These are phyloP conservation scores for Trypanosoma mega DNA, from an alignment of 208 protist species.

Conservation along the genomic window DNA sequence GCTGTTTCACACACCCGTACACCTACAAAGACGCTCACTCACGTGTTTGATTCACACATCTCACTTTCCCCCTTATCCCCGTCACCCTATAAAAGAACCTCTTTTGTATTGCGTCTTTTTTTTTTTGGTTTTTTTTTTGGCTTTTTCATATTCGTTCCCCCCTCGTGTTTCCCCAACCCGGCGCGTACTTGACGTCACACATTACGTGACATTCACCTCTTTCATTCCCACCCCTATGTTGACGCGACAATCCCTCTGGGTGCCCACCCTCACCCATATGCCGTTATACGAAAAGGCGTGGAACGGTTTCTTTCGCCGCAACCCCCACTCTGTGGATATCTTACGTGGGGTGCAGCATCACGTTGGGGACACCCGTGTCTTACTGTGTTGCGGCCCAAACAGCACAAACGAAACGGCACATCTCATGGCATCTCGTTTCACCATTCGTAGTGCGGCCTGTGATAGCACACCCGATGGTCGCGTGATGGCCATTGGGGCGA, in stretches of 20 bases:
- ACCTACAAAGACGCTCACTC: too few species aligned
- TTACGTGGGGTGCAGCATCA: slow-evolving; percentile 26
- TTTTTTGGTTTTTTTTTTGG: too few species aligned
- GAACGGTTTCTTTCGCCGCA: slow-evolving; percentile 30
- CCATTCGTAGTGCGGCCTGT: slow-evolving; percentile 37
- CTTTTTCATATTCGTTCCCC: too few species aligned
- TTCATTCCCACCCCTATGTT: slow-evolving; percentile 63
- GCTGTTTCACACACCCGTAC: too few species aligned
- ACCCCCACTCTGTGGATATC: slow-evolving; percentile 38
- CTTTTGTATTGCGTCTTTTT: too few species aligned
- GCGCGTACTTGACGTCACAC: too few species aligned
- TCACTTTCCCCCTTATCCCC: too few species aligned
- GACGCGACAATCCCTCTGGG: slow-evolving; percentile 49
- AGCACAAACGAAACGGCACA: background rate
- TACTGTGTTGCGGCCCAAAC: slow-evolving; percentile 30
- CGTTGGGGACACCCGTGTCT: slow-evolving; percentile 41
- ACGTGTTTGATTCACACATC: too few species aligned
- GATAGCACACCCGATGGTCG: slow-evolving; percentile 14
- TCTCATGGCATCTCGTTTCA: slow-evolving; percentile 63
- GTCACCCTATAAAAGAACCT: too few species aligned
- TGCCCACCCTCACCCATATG: slow-evolving; percentile 48
- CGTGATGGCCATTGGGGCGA: slow-evolving; percentile 38
- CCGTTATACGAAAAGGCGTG: slow-evolving; percentile 44
- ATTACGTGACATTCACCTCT: too few species aligned
- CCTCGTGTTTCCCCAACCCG: too few species aligned